Base-by-base conservation (phyloP, 805 yeast genomes). In the Candida koratica region DNA sequence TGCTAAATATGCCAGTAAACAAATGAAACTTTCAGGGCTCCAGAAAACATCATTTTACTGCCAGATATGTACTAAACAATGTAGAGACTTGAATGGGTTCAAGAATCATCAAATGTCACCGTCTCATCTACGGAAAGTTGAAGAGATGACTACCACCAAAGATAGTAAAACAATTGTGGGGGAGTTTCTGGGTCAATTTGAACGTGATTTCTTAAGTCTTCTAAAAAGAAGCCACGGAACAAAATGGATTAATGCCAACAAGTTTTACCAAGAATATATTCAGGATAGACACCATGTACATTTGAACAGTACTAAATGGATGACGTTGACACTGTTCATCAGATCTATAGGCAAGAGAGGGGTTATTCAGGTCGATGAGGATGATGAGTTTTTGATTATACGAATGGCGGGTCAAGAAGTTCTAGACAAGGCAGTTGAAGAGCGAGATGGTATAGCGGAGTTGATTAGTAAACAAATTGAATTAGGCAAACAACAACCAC, bases 61-160 rank as follows among this genome's bases (percentile, higher is more conserved):
- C 58, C 97, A 83, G 56, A 71, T 86, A 3, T 93, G 99, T 52
- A 77, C 73, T 53, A 87, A 90, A 52, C 99, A 93, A 61, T 89
- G 97, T 56, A 66, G 97, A 37, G 99, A 94, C 56, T 95, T 84
- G 44, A 90, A 93, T 60, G 99, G 98, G 17, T 93, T 84, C 66
- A 82, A 84, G 50, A 83, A 90, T 50, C 99, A 93, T 56, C 71
- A 81, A n/a, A 69, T 71, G 44, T 79, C 95, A n/a, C 86, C 84
- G 29, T 68, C 84, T 1, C 99, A 93, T 54, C 58, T 73, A 31
- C 73, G 75, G 13, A 75, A 74, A 35, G 73, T 84, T 6, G 44
- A 49, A 27, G 48, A 51, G 20, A 38, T 60, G 4, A 48, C 60
- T 34, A 46, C 54, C 28, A 58, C 69, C 13, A 64, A 69, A 4